Evolutionary conservation across 2,329 filamentous ascomycete species (phyloP), one percentile per base, ranked within the genome.

Genomic region (Penicillium frequentans): DNA sequence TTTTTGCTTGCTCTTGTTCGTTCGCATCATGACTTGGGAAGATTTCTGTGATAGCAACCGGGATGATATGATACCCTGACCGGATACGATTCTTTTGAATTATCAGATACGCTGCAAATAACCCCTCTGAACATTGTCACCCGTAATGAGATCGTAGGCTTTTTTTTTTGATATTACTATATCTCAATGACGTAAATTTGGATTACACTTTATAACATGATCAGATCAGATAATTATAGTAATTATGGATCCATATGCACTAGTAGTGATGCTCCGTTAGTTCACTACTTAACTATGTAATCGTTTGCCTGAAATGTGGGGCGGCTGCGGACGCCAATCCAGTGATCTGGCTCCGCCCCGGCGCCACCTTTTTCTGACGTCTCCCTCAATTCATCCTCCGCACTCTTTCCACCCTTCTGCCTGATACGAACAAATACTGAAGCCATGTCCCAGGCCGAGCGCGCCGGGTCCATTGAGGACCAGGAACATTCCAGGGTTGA

Each of bases 361-460:
- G 58, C 62, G 63, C 63, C 64, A 65, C 64, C 61, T 66, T 66
- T 64, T 64, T 57, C 62, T 66, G 62, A 66, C 64, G 55, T 65
- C 56, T 65, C 62, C 49, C 49, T 60, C 56, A 44, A 51, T 43
- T 42, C 19, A 23, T n/a, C 44, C 51, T 45, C 21, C 29, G 24
- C 51, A 26, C 50, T 52, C 54, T 55, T 47, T 47, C 42, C 48
- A 42, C 48, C 45, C 44, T 35, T 49, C 46, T 26, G 29, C 26
- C 29, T 53, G 33, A 26, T 52, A 45, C 29, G 37, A 51, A 31
- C 50, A 58, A 43, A 31, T 19, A 47, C 43, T 14, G 42, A 46
- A 63, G 70, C 55, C 51, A 81, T 81, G 79, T 79, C 79, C 56
- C 73, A 74, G 65, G 73, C 73, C 42, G 72, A 77, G 54, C 75